Evolutionary conservation across 306 rosid species (phyloP).

Genomic region (Argentina anserina): DNA sequence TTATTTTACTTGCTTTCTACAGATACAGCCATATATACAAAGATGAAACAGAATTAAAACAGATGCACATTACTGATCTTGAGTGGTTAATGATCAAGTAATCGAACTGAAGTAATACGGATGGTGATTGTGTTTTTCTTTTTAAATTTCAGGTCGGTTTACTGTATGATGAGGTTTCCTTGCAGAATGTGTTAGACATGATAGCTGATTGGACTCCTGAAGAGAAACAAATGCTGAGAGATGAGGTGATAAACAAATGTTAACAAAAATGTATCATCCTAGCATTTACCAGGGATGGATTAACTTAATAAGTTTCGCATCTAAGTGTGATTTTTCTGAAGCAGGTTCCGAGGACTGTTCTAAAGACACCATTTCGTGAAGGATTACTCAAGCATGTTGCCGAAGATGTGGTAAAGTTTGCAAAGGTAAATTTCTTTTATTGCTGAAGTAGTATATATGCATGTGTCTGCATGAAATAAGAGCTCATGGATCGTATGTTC

Average conservation of each 20-base stretch:
- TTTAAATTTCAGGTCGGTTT: conserved; percentile 72
- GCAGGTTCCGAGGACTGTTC: too few species aligned
- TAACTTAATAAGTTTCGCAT: too few species aligned
- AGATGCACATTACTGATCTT: neutral
- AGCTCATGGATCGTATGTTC: too few species aligned
- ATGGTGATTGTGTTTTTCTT: conserved; percentile 20
- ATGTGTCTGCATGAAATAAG: too few species aligned
- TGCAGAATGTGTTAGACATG: conserved; percentile 70
- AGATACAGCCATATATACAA: neutral
- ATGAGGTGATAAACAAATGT: conserved; percentile 45
- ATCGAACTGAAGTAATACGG: conserved; percentile 7
- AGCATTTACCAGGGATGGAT: too few species aligned
- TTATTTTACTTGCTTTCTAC: conserved; percentile 1
- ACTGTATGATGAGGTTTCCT: conserved; percentile 73
- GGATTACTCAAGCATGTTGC: too few species aligned
- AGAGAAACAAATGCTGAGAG: conserved; percentile 85
- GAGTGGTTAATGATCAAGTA: neutral
- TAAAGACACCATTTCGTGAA: too few species aligned
- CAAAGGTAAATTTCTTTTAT: too few species aligned
- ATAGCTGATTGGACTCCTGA: conserved; percentile 85
- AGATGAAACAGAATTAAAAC: neutral
- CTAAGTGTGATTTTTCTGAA: too few species aligned
- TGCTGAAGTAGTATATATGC: too few species aligned
- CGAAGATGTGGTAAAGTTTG: too few species aligned
- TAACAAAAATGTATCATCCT: too few species aligned